Evolutionary conservation across 2,329 filamentous ascomycete genomes (phyloP), one percentile per base, ranked within the genome.

Genomic region (Colletotrichum brevisporum): DNA sequence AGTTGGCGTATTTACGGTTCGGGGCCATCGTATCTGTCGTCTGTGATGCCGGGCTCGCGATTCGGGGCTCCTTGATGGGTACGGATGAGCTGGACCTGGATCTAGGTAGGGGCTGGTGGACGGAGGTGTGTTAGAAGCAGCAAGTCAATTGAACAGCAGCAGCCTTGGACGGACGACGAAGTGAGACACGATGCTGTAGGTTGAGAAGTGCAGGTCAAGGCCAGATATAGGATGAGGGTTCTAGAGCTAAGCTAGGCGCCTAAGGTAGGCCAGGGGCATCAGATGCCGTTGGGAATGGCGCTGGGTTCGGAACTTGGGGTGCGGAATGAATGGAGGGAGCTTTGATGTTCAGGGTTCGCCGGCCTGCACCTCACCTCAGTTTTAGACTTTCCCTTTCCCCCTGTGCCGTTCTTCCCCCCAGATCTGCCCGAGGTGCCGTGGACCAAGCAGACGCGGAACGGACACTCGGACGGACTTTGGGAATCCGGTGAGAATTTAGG

Each of bases 1-100:
- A 72, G 18, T 71, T 71, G 54, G 69, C 65, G 55, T 69, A 72
- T 56, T 63, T 68, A 15, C 54, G 62, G 57, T 71, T 71, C 24
- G 70, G 70, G 15, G 71, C 60, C 71, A 72, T 72, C 39, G 31
- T 36, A 10, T 8, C 18, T 63, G 50, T 39, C 6, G 24, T 47
- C 13, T 13, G 36, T 21, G 26, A 60, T 53, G 45, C 57, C 56
- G 48, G 52, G 21, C 52, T 55, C 27, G 18, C 21, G 5, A 16
- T 21, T 31, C 16, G n/a, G 4, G 27, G 26, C 39, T n/a, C 45
- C 45, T 21, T 18, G 15, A 5, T 10, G 4, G 41, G 15, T 8
- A 12, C 4, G 15, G 15, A n/a, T 43, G 41, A 43, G 15, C 41
- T 43, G 10, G 13, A 43, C 21, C 21, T 24, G 21, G 21, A 24